A percentile compares a stretch with the other conserved stretches of the same genome.
phyloP scores from a whole-genome alignment of 306 rosid genomes.

The Prinsepia uniflora region DNA sequence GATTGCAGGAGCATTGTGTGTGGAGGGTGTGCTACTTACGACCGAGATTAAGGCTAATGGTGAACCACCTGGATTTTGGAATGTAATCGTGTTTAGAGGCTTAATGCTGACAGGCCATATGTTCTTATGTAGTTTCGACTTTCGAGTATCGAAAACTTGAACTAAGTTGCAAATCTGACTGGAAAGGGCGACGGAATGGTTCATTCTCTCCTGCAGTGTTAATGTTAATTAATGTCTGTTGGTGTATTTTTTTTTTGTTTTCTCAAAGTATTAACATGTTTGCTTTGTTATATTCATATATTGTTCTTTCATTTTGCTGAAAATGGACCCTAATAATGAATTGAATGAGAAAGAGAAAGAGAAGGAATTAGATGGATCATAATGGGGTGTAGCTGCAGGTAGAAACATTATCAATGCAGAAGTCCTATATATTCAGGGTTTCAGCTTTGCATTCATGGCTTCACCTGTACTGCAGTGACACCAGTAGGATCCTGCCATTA shows the following conservation, averaged over 20 bases:
- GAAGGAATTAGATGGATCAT: not conserved
- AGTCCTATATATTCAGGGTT: not conserved
- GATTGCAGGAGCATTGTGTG: constrained; percentile 65
- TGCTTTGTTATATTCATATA: not conserved
- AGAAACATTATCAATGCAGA: constrained; percentile 1
- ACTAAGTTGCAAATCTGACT: constrained; percentile 23
- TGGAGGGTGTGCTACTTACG: constrained; percentile 72
- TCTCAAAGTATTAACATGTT: constrained; percentile 1
- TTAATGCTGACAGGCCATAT: constrained; percentile 34
- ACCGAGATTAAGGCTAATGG: constrained; percentile 8
- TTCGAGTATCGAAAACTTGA: constrained; percentile 23
- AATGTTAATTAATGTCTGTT: too few relatives aligned
- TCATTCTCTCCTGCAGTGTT: constrained; percentile 61
- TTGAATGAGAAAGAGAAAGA: not conserved
- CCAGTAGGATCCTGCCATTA: not conserved
- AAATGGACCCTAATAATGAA: not conserved
- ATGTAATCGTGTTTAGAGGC: constrained; percentile 24
- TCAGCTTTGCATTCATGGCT: not conserved
- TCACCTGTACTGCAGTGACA: not conserved
- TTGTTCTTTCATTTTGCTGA: too few relatives aligned
- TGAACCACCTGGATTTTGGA: constrained; percentile 13
- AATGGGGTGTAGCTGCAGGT: not conserved
- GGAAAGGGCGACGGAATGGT: constrained; percentile 57
- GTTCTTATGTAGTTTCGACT: constrained; percentile 32
- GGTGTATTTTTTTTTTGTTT: not conserved